These are phyloP conservation scores for Mytilinidion resinicola DNA, from an alignment of 495 filamentous ascomycete species.

Conservation along the genomic window DNA sequence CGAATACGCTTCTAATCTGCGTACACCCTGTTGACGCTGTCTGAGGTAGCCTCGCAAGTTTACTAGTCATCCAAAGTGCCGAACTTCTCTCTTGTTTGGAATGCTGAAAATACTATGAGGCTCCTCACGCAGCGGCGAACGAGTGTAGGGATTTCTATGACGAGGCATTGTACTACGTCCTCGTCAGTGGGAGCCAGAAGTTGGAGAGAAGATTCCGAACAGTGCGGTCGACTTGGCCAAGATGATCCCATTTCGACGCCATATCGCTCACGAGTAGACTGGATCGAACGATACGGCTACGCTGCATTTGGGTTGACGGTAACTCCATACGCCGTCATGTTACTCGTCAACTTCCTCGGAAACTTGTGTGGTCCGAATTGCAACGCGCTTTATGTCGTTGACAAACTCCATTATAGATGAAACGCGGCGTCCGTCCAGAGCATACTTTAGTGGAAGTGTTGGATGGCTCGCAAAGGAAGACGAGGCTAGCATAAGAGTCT, in stretches of 20 bases:
- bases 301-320: slow-evolving; percentile 25
- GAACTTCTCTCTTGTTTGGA: too few relatives aligned
- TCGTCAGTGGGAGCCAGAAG: slow-evolving; percentile 10
- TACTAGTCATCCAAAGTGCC: too few relatives aligned
- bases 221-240: slow-evolving; percentile 12
- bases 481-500: neutral
- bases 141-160: too few relatives aligned
- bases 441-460: slow-evolving; percentile 11
- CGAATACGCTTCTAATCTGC: too few relatives aligned
- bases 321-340: slow-evolving; percentile 22
- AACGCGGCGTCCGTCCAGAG: slow-evolving; percentile 6
- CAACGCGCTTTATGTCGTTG: slow-evolving; percentile 17
- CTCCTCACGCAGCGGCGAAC: too few relatives aligned
- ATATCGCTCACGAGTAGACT: slow-evolving; percentile 18
- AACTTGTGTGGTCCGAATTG: slow-evolving; percentile 18
- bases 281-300: slow-evolving; percentile 17
- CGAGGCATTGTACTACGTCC: slow-evolving; percentile 14
- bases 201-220: neutral
- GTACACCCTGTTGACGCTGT: too few relatives aligned
- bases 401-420: slow-evolving; percentile 17
- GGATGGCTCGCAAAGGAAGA: slow-evolving; percentile 9
- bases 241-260: slow-evolving; percentile 10
- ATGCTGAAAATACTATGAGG: too few relatives aligned
- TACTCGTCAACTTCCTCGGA: slow-evolving; percentile 17
- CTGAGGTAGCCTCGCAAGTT: too few relatives aligned